These are phyloP conservation scores for Termitomyces sp. DNA, from an alignment of 768 basidiomycete species.

Conservation along the genomic window DNA sequence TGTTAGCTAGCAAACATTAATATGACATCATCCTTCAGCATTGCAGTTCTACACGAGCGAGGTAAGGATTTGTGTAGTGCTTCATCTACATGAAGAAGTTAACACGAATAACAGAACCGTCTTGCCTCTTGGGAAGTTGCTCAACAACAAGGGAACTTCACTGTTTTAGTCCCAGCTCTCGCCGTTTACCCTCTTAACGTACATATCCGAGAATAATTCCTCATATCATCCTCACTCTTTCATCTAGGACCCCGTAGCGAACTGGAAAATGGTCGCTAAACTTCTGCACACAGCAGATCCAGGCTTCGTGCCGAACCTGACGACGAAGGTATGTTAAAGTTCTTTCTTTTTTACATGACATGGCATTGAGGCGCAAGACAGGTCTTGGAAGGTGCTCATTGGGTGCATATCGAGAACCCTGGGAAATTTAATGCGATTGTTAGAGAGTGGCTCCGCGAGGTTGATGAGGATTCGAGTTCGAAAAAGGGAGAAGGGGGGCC, in stretches of 20 bases:
- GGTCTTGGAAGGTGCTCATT: constrained; percentile 12
- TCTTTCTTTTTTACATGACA: background rate
- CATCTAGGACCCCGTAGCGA: constrained; percentile 44
- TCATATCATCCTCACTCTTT: background rate
- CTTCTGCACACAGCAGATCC: constrained; percentile 34
- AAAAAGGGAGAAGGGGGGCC: background rate
- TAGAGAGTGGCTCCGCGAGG: constrained; percentile 7
- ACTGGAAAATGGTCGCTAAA: constrained; percentile 32
- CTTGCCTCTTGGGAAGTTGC: constrained; percentile 34
- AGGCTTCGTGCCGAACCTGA: constrained; percentile 35
- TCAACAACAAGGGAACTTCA: constrained; percentile 42
- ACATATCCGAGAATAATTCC: background rate
- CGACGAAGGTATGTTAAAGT: constrained; percentile 32
- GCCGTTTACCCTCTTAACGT: constrained; percentile 39
- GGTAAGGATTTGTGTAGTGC: constrained; percentile 26
- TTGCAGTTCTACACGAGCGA: constrained; percentile 62
- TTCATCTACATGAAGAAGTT: background rate
- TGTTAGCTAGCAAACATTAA: background rate
- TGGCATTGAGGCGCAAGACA: background rate
- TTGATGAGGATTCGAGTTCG: background rate
- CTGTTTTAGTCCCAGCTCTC: constrained; percentile 40
- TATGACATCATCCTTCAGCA: constrained; percentile 33
- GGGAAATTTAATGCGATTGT: constrained; percentile 8
- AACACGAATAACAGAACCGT: constrained; percentile 34
- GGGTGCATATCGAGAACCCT: constrained; percentile 13